A percentile compares a stretch with the other conserved stretches of the same genome.
These are phyloP conservation scores for Volvariella volvacea DNA, from an alignment of 1,284 basidiomycete genomes.

Conservation along the genomic window DNA sequence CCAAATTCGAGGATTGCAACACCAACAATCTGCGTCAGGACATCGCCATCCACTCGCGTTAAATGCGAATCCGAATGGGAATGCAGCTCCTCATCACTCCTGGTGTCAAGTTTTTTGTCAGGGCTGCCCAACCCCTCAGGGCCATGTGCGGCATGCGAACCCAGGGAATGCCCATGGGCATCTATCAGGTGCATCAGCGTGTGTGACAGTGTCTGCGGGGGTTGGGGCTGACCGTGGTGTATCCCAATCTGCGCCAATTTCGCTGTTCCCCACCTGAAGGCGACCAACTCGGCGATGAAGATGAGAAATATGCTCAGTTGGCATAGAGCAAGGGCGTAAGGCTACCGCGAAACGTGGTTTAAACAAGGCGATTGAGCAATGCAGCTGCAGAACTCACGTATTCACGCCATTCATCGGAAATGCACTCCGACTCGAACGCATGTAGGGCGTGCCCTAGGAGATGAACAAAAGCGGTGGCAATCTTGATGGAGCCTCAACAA, in stretches of 20 bases:
- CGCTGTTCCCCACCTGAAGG: slow-evolving; percentile 74
- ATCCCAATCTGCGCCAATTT: slow-evolving; percentile 53
- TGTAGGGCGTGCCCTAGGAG: slow-evolving; percentile 73
- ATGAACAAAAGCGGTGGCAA: slow-evolving; percentile 91
- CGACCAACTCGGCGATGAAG: slow-evolving; percentile 80
- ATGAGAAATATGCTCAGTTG: slow-evolving; percentile 77
- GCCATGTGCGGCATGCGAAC: slow-evolving; percentile 65
- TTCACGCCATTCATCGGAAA: slow-evolving; percentile 61
- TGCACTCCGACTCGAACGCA: slow-evolving; percentile 66
- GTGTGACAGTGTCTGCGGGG: neutral
- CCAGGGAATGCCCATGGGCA: slow-evolving; percentile 58
- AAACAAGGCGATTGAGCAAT: slow-evolving; percentile 2
- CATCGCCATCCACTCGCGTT: slow-evolving; percentile 30
- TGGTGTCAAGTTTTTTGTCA: slow-evolving; percentile 10
- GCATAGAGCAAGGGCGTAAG: slow-evolving; percentile 76
- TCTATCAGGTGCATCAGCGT: slow-evolving; percentile 28
- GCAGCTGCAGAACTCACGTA: slow-evolving; percentile 52
- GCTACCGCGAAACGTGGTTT: slow-evolving; percentile 30
- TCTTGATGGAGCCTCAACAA: slow-evolving; percentile 34
- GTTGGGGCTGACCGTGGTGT: slow-evolving; percentile 38
- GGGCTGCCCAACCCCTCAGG: slow-evolving; percentile 37
- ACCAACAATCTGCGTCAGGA: slow-evolving; percentile 77
- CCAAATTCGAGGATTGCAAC: slow-evolving; percentile 89
- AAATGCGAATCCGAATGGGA: too few relatives aligned
- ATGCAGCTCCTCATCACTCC: slow-evolving; percentile 21